A percentile compares a stretch with the other conserved stretches of the same genome.
Evolutionary conservation across 176 grass and related monocot genomes (phyloP).

Genomic region (Carex kokanica): DNA sequence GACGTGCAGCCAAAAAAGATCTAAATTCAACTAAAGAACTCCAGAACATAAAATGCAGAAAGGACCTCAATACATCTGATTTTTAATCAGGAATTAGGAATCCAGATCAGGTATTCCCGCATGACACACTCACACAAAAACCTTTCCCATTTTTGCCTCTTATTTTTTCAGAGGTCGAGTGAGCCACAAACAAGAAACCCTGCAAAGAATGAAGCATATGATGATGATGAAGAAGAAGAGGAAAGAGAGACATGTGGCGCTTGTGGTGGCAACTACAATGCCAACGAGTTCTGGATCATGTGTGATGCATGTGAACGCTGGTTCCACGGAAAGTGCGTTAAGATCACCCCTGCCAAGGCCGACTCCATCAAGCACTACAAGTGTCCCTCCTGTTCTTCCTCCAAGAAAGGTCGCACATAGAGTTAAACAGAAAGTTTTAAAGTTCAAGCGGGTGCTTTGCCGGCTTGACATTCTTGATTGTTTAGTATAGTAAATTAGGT

Average conservation of each 20-base stretch:
- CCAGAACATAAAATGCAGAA: not conserved
- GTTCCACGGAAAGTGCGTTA: slow-evolving; percentile 71
- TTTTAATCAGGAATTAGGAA: not conserved
- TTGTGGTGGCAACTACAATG: slow-evolving; percentile 45
- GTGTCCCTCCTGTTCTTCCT: slow-evolving; percentile 59
- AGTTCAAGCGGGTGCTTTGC: not conserved
- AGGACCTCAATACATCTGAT: not conserved
- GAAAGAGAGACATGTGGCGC: slow-evolving; percentile 55
- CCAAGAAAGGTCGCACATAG: slow-evolving; percentile 22
- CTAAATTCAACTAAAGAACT: not conserved
- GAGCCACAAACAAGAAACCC: slow-evolving; percentile 6
- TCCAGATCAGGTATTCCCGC: not conserved
- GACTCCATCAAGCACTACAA: slow-evolving; percentile 72
- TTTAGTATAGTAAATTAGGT: slow-evolving; percentile 2
- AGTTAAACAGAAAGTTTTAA: not conserved
- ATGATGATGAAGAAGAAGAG: slow-evolving; percentile 38
- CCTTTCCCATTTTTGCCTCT: not conserved
- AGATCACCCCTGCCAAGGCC: slow-evolving; percentile 52
- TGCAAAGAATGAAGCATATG: slow-evolving; percentile 16
- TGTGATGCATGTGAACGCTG: slow-evolving; percentile 64
- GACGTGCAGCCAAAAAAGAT: not conserved
- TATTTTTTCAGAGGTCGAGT: slow-evolving; percentile 6
- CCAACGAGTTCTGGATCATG: slow-evolving; percentile 54
- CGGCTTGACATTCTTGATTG: not conserved
- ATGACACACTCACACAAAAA: not conserved